Conservation (phyloP, 805 yeast species). For the Lachancea dasiensis region DNA sequence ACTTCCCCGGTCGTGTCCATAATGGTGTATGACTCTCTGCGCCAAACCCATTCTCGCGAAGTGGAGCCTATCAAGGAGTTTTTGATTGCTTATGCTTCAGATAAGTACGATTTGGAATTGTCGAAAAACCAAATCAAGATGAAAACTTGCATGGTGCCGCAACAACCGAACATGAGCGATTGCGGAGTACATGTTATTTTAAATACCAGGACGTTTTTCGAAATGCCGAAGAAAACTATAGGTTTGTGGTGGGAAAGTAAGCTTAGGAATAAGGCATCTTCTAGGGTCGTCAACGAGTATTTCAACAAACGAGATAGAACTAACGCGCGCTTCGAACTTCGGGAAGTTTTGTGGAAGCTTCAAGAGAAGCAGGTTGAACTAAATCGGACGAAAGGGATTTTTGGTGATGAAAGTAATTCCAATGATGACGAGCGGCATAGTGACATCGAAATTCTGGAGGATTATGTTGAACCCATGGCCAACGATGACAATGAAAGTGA, state of each 20-base stretch:
- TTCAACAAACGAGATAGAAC: slow-evolving; percentile 26
- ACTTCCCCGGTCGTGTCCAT: slow-evolving; percentile 23
- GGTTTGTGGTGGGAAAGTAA: slow-evolving; percentile 39
- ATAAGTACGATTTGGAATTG: slow-evolving; percentile 47
- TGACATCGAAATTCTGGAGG: slow-evolving; percentile 30
- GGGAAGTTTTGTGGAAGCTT: slow-evolving; percentile 20
- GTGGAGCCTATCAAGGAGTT: slow-evolving; percentile 53
- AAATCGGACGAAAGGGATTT: slow-evolving; percentile 77
- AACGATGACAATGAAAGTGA: neutral
- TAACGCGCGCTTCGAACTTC: slow-evolving; percentile 23
- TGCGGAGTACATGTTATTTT: slow-evolving; percentile 91
- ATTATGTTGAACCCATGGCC: slow-evolving; percentile 5
- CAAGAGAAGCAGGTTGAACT: slow-evolving; percentile 17
- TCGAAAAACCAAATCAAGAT: slow-evolving; percentile 42
- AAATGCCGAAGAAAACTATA: slow-evolving; percentile 43
- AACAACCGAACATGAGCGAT: slow-evolving; percentile 83
- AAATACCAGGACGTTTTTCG: slow-evolving; percentile 56
- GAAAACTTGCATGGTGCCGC: slow-evolving; percentile 57
- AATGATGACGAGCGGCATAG: slow-evolving; percentile 21
- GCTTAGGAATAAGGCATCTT: slow-evolving; percentile 15
- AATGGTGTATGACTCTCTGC: slow-evolving; percentile 70
- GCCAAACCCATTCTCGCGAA: slow-evolving; percentile 46
- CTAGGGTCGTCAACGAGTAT: slow-evolving; percentile 20
- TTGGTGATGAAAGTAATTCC: slow-evolving; percentile 41
- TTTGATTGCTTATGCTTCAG: slow-evolving; percentile 62